Evolutionary conservation across 148 eudicot species (phyloP).

Genomic region (Beta vulgaris): DNA sequence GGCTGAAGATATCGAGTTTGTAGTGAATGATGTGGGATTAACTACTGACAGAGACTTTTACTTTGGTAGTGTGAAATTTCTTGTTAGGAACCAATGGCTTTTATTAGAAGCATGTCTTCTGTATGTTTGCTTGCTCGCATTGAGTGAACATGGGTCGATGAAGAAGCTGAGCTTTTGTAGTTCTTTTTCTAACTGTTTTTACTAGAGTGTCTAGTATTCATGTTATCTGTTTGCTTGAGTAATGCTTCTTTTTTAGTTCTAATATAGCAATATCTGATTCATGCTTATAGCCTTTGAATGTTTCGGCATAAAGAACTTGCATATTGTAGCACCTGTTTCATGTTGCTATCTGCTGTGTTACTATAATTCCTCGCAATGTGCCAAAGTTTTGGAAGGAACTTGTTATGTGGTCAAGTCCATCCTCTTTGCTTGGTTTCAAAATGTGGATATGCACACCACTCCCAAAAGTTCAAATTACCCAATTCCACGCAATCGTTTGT

Average conservation of each 20-base stretch:
- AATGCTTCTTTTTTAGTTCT: not conserved
- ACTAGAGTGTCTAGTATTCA: not conserved
- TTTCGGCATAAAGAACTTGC: not conserved
- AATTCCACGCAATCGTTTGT: too few species aligned
- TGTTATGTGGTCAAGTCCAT: not conserved
- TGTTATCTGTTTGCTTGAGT: not conserved
- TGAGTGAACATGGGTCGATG: not conserved
- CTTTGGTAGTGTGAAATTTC: not conserved
- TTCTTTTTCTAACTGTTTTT: not conserved
- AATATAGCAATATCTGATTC: not conserved
- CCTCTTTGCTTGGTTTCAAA: not conserved
- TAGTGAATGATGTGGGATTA: not conserved
- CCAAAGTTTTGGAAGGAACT: not conserved
- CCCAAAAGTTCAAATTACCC: not conserved
- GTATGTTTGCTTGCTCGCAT: not conserved
- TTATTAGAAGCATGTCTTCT: slow-evolving; percentile 9
- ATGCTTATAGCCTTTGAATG: not conserved
- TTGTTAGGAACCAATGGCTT: not conserved
- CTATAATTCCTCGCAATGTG: not conserved
- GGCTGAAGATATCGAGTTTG: too few species aligned
- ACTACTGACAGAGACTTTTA: not conserved
- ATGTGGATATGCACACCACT: not conserved
- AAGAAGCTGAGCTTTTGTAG: not conserved
- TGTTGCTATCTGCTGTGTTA: not conserved
- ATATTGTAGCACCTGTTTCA: not conserved